Conservation (phyloP, 2,329 filamentous ascomycete species). For the Anthostomella pinea region DNA sequence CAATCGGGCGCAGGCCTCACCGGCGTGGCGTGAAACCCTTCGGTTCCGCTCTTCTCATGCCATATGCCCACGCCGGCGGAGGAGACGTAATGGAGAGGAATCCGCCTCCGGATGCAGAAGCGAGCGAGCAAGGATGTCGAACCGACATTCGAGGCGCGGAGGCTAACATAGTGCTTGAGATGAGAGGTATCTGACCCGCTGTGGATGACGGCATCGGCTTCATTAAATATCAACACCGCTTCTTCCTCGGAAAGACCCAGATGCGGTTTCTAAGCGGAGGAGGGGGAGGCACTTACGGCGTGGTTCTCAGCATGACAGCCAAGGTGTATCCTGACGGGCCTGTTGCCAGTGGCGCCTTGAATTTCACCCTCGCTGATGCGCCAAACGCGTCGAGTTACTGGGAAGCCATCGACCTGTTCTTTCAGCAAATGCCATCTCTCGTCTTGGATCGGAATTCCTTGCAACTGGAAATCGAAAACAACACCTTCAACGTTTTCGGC, state of each 20-base stretch:
- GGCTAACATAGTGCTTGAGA: slow-evolving; percentile 4
- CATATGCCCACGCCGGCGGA: slow-evolving; percentile 17
- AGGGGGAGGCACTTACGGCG: slow-evolving; percentile 8
- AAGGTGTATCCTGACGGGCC: slow-evolving; percentile 3
- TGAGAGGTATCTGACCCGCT: slow-evolving; percentile 5
- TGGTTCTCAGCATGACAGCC: slow-evolving; percentile 2
- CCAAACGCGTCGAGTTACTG: not conserved
- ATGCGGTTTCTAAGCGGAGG: slow-evolving; percentile 4
- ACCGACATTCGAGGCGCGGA: slow-evolving; percentile 2
- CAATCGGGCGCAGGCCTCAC: slow-evolving; percentile 5
- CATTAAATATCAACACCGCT: not conserved
- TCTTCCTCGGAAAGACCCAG: not conserved
- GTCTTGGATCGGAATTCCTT: not conserved
- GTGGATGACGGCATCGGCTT: slow-evolving; percentile 7
- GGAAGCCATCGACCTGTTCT: slow-evolving; percentile 1
- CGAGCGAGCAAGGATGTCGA: slow-evolving; percentile 1
- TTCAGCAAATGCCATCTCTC: not conserved
- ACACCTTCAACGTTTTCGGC: slow-evolving; percentile 1
- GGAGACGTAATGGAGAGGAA: slow-evolving; percentile 33
- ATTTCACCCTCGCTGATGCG: not conserved
- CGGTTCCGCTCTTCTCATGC: slow-evolving; percentile 1
- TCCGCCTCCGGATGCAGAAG: slow-evolving; percentile 4
- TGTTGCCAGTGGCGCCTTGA: slow-evolving; percentile 3
- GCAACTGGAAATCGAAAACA: not conserved
- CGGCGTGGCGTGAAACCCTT: slow-evolving; percentile 1